Percentiles rank a stretch among this genome's conserved stretches.
These are phyloP conservation scores for Xerocomus spinulosus DNA, from an alignment of 768 basidiomycete species.

Conservation along the genomic window DNA sequence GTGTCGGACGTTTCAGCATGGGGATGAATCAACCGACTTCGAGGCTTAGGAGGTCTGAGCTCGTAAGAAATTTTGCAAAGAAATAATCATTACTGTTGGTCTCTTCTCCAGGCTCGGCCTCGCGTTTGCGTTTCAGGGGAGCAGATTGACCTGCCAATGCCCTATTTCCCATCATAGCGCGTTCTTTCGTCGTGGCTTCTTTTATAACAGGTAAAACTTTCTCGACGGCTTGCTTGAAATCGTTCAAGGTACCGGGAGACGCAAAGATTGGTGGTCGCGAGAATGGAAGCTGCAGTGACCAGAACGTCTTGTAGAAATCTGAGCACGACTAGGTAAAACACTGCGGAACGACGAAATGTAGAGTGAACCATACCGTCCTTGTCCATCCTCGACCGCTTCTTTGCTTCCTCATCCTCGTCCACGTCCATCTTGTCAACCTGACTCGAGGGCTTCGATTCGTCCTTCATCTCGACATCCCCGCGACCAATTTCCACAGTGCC, in stretches of 20 bases:
- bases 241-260: conserved; percentile 46
- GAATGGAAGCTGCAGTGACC: conserved; percentile 84
- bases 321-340: conserved; percentile 5
- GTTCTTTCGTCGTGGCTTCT: conserved; percentile 84
- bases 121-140: conserved; percentile 62
- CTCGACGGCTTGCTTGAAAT: conserved; percentile 67
- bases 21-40: conserved; percentile 51
- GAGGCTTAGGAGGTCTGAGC: conserved; percentile 78
- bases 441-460: conserved; percentile 29
- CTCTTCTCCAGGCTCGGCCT: conserved; percentile 50
- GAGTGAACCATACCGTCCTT: conserved; percentile 51
- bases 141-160: conserved; percentile 34
- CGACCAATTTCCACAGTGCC: conserved; percentile 45
- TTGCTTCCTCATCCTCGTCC: conserved; percentile 39
- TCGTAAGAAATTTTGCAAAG: conserved; percentile 91
- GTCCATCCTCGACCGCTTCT: conserved; percentile 42
- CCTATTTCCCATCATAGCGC: conserved; percentile 81
- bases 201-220: conserved; percentile 75
- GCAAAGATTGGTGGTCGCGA: conserved; percentile 74
- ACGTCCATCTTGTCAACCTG: conserved; percentile 58
- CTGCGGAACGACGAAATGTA: not conserved
- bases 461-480: conserved; percentile 30
- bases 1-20: not conserved
- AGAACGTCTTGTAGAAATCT: conserved; percentile 87
- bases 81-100: conserved; percentile 67